phyloP scores from a whole-genome alignment of 1,284 basidiomycete genomes.

The Austroboletus niveus region DNA sequence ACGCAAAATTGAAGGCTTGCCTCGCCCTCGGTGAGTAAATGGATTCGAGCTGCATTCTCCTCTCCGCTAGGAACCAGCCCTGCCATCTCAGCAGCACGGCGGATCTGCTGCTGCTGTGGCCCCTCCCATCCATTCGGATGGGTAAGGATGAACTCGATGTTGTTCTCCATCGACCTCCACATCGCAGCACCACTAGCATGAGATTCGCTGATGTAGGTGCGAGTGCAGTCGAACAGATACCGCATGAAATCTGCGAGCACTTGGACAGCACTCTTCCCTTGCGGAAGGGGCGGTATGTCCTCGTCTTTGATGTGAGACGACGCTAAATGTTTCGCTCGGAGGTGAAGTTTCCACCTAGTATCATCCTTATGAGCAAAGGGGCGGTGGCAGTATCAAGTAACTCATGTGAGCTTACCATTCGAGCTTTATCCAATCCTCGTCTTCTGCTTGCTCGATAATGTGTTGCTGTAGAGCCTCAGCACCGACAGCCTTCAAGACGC shows the following conservation, averaged over 20 bases:
- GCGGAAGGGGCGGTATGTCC: slow-evolving; percentile 45
- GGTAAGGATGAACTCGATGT: slow-evolving; percentile 37
- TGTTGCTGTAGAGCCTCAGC: slow-evolving; percentile 45
- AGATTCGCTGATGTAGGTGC: slow-evolving; percentile 45
- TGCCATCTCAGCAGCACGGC: slow-evolving; percentile 32
- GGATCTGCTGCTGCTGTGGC: slow-evolving; percentile 37
- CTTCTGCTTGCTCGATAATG: slow-evolving; percentile 41
- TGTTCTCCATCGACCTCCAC: slow-evolving; percentile 35
- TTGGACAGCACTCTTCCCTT: slow-evolving; percentile 40
- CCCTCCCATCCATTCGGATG: slow-evolving; percentile 50
- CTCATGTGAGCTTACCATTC: slow-evolving; percentile 41
- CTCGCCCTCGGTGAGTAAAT: slow-evolving; percentile 48
- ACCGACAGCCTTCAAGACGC: slow-evolving; percentile 44
- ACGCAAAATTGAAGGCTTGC: slow-evolving; percentile 49
- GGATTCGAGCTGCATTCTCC: slow-evolving; percentile 31
- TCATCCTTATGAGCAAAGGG: background rate
- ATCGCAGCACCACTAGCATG: slow-evolving; percentile 40
- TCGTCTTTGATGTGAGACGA: slow-evolving; percentile 22
- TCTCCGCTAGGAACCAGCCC: slow-evolving; percentile 26
- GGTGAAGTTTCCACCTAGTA: slow-evolving; percentile 57
- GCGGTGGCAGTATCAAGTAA: background rate
- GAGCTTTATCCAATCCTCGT: slow-evolving; percentile 43
- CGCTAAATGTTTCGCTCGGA: slow-evolving; percentile 39
- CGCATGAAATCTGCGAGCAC: slow-evolving; percentile 51
- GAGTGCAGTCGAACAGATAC: slow-evolving; percentile 47